These are phyloP conservation scores for Ettlia oleoabundans DNA, from an alignment of 139 green algal genomes.

Conservation along the genomic window DNA sequence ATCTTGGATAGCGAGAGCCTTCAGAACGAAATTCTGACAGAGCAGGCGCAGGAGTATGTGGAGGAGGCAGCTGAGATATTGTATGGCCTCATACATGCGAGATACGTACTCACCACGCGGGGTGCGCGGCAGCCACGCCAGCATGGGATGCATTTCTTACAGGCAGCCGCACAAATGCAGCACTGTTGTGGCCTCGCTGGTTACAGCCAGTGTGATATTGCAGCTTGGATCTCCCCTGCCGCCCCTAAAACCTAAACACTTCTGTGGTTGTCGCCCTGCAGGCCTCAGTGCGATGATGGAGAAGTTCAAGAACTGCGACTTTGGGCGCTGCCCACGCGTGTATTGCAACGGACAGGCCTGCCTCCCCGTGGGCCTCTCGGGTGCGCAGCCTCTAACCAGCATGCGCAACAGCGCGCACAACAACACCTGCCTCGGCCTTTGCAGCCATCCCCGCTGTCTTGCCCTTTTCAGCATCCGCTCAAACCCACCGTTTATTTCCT, in stretches of 20 bases:
- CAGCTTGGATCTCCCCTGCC: too few species aligned
- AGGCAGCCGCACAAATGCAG: too few species aligned
- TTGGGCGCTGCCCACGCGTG: constrained; percentile 91
- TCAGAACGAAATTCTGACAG: constrained; percentile 79
- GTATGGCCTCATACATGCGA: constrained; percentile 97
- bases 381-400: background rate
- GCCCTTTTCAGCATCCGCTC: background rate
- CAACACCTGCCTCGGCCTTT: too few species aligned
- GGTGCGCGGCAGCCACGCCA: too few species aligned
- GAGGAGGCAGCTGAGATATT: constrained; percentile 95
- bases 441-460: background rate
- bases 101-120: constrained; percentile 91
- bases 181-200: background rate
- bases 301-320: constrained; percentile 93
- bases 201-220: too few species aligned
- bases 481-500: background rate
- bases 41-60: constrained; percentile 90
- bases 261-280: too few species aligned
- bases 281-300: constrained; percentile 83
- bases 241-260: too few species aligned
- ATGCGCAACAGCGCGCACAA: too few species aligned
- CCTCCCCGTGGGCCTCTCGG: constrained; percentile 87
- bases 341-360: constrained; percentile 91
- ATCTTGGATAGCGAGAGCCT: constrained; percentile 93
- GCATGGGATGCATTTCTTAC: too few species aligned